Base-by-base conservation (phyloP, 305 asterid species). In the Plantago rigida region DNA sequence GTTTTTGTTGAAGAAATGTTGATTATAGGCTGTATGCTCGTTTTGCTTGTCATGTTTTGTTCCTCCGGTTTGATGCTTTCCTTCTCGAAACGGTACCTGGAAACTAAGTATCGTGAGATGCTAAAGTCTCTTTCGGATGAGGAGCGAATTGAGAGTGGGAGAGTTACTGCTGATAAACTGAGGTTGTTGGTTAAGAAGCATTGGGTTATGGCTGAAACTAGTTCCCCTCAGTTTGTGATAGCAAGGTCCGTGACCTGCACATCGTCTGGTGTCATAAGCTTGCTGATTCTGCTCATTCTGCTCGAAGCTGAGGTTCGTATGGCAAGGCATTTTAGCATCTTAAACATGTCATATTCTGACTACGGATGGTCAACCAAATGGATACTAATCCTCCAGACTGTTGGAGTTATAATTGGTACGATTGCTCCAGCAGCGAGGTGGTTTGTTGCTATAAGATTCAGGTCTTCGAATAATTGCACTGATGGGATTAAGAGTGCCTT, bases 201-300 rank as follows among this genome's bases (percentile, higher is more conserved):
- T 26, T 79, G 82, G 82, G 71, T 79, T 44, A 79, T 79, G 81
- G 81, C 78, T 3, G 82, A 71, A n/a, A 73, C 84, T 6, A 75
- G 81, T 17, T 68, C 69, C 60, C 82, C 77, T 45, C 85, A 79
- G 56, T 79, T 79, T 17, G 77, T 79, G 67, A 64, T 79, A 12
- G 82, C 76, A 29, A 73, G 82, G 5, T 77, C 78, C 0, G 77
- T 72, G 10, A 77, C 74, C 5, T 64, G 73, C 71, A 56, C 70
- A 3, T 8, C 68, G 0, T 70, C 82, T 9, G 76, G 77, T 0
- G 31, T 57, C 1, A 14, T 71, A 9, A 73, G 78, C 73, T 8
- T 69, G 14, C 1, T 63, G 12, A 29, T 67, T 9, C 60, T 61
- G 3, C 3, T 69, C 6, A 17, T 59, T 49, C 24, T 76, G 57